These are phyloP conservation scores for Rhodotorula sphaerocarpa DNA, from an alignment of 768 basidiomycete genomes.

Conservation along the genomic window DNA sequence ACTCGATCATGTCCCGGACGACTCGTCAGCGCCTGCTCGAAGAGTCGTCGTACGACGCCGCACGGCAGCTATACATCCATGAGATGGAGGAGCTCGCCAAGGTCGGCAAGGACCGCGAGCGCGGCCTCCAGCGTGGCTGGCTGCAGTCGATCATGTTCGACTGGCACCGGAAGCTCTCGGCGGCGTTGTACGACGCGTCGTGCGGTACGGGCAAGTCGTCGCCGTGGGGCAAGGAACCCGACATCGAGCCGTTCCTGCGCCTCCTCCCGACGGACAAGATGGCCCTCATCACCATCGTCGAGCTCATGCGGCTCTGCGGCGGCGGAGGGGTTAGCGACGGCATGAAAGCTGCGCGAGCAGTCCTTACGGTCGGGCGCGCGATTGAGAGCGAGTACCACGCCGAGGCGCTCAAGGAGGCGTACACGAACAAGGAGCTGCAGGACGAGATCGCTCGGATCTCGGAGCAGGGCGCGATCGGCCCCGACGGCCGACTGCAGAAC, in stretches of 20 bases:
- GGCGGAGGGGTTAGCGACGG: constrained; percentile 69
- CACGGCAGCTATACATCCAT: constrained; percentile 60
- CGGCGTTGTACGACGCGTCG: constrained; percentile 49
- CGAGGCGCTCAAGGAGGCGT: constrained; percentile 52
- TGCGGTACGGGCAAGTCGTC: constrained; percentile 41
- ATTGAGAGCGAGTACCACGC: constrained; percentile 88
- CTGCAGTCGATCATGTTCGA: constrained; percentile 76
- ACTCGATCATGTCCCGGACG: constrained; percentile 59
- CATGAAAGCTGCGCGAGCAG: constrained; percentile 78
- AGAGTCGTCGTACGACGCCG: constrained; percentile 75
- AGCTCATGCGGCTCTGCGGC: constrained; percentile 67
- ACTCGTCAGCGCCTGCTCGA: constrained; percentile 73
- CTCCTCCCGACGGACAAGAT: constrained; percentile 69
- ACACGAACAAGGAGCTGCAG: constrained; percentile 29
- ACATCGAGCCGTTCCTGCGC: constrained; percentile 62
- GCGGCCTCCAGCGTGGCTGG: constrained; percentile 44
- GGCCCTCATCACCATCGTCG: constrained; percentile 79
- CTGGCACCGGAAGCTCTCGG: constrained; percentile 63
- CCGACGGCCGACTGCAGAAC: constrained; percentile 48
- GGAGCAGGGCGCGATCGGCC: constrained; percentile 8
- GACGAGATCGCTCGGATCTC: constrained; percentile 28
- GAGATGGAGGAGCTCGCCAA: constrained; percentile 55
- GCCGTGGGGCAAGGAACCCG: constrained; percentile 37
- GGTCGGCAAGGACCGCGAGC: constrained; percentile 47
- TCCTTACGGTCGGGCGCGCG: constrained; percentile 69